Evolutionary conservation across 306 rosid genomes (phyloP), one percentile per base, ranked within the genome.

Genomic region (Lupinus albus): DNA sequence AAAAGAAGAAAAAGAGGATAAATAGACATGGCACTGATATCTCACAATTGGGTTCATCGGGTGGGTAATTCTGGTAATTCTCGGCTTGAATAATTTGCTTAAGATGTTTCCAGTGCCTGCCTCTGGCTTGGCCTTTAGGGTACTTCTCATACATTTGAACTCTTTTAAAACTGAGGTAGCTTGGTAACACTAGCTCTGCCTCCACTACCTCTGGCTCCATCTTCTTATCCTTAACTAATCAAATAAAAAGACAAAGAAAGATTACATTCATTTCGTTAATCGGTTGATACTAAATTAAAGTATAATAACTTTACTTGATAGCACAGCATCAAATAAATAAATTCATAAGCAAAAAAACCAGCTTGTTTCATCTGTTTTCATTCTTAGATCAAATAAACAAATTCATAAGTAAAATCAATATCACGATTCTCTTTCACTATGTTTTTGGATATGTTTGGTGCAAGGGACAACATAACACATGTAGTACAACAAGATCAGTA

Each of bases 21-120:
- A 50, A 25, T 11, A 6, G 17, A 17, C 1, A 38, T 7, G 44
- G 32, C 33, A 12, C 11, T 1, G 10, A 68, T 16, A 41, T 16
- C 88, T 80, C 64, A 88, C 97, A 93, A 61, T 83, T 89, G 78
- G 97, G 90, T 72, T 93, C 84, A 38, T 93, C 85, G 2, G 95
- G 85, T 25, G 89, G 75, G 84, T 73, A 82, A 64, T 86, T 89
- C 64, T 75, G 86, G 69, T 83, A 82, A 66, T 89, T 93, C 61
- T 89, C 97, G 15, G 97, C 97, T 62, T 87, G 98, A 82, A 93
- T 83, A 75, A 93, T 93, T 81, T 93, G 97, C 84, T 88, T 89
- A 61, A 93, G 95, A 79, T 93, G 98, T 41, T 93, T 93, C 98
- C 96, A 89, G 60, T 91, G 94, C 58, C 98, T 82, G 32, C 96